Evolutionary conservation across 2,329 filamentous ascomycete genomes (phyloP).

Genomic region (Pseudocercospora musae): DNA sequence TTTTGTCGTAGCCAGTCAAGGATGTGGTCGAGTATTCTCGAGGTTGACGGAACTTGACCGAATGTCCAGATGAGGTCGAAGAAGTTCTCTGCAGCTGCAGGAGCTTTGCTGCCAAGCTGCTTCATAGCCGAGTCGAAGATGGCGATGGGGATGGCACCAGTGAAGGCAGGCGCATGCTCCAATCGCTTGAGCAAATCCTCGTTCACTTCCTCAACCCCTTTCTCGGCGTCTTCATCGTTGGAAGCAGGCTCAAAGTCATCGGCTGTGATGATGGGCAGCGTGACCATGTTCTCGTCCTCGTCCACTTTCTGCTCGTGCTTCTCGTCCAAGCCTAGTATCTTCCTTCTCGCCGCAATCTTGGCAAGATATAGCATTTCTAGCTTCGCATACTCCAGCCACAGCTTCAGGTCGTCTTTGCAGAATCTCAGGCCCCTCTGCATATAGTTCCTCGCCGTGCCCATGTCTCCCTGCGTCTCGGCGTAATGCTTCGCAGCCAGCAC

Average conservation of each 20-base stretch:
- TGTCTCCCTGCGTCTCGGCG: constrained; percentile 77
- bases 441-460: constrained; percentile 78
- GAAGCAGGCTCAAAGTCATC: constrained; percentile 56
- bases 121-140: constrained; percentile 85
- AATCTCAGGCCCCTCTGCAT: constrained; percentile 89
- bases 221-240: constrained; percentile 39
- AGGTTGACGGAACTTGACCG: constrained; percentile 60
- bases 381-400: constrained; percentile 90
- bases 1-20: constrained; percentile 56
- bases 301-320: constrained; percentile 35
- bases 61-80: constrained; percentile 77
- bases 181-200: constrained; percentile 60
- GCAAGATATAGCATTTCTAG: constrained; percentile 90
- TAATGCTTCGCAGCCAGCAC: constrained; percentile 74
- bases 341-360: constrained; percentile 72
- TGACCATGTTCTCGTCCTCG: constrained; percentile 54
- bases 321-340: constrained; percentile 61
- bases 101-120: constrained; percentile 64
- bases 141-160: constrained; percentile 88
- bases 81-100: constrained; percentile 68
- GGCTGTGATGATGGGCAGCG: constrained; percentile 57
- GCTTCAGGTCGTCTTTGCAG: constrained; percentile 66
- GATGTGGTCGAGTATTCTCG: constrained; percentile 70
- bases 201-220: constrained; percentile 50
- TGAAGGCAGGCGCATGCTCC: constrained; percentile 72